phyloP scores from a whole-genome alignment of 2,329 filamentous ascomycete genomes.

The Fusarium algeriense region DNA sequence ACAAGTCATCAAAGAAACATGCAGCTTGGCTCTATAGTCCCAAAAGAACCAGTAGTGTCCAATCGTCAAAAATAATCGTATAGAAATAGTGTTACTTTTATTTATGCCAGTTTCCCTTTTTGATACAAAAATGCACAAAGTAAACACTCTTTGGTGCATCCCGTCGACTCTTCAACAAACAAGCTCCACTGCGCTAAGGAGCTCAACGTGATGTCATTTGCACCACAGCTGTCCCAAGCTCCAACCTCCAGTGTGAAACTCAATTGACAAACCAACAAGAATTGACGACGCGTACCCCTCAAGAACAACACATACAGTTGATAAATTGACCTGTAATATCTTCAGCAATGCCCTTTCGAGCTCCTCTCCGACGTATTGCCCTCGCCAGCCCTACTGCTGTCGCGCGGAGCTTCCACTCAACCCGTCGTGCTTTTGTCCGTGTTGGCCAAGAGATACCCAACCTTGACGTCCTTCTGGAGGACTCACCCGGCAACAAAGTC shows the following conservation, averaged over 20 bases:
- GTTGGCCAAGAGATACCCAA: slow-evolving; percentile 84
- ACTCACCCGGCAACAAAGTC: slow-evolving; percentile 91
- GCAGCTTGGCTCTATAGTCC: neutral
- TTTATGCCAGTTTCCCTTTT: neutral
- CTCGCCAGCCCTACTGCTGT: slow-evolving; percentile 48
- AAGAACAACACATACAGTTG: slow-evolving; percentile 7
- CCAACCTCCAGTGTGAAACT: slow-evolving; percentile 19
- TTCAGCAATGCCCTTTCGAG: slow-evolving; percentile 54
- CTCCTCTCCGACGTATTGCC: slow-evolving; percentile 51
- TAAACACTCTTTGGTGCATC: too few species aligned
- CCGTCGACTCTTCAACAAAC: neutral
- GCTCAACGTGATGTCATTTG: slow-evolving; percentile 45
- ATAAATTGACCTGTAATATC: neutral
- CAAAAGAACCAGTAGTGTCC: neutral
- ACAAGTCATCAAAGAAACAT: neutral
- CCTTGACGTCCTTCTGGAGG: slow-evolving; percentile 82
- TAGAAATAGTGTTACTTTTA: neutral
- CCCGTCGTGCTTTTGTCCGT: slow-evolving; percentile 73
- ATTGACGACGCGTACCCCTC: slow-evolving; percentile 26
- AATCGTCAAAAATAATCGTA: neutral
- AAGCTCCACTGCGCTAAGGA: slow-evolving; percentile 26
- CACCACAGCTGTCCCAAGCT: slow-evolving; percentile 19
- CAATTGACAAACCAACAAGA: slow-evolving; percentile 11
- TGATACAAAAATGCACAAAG: neutral
- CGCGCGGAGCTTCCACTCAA: slow-evolving; percentile 71